These are phyloP conservation scores for Alternaria gaisen DNA, from an alignment of 2,329 filamentous ascomycete species.

Conservation along the genomic window DNA sequence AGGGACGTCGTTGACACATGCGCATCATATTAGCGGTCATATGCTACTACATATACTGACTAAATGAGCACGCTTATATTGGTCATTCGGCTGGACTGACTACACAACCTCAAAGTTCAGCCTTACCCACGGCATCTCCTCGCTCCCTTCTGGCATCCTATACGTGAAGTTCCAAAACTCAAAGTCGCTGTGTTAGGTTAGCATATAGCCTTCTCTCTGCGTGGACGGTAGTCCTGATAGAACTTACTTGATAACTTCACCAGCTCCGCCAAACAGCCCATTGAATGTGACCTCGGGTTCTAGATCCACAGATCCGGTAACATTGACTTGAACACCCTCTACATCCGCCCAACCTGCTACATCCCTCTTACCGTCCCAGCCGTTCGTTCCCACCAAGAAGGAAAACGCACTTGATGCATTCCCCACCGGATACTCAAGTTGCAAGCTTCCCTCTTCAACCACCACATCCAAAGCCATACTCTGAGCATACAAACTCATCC, in stretches of 20 bases:
- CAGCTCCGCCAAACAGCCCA: constrained; percentile 52
- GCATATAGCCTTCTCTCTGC: neutral
- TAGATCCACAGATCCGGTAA: constrained; percentile 57
- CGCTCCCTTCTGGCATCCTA: constrained; percentile 44
- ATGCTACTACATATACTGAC: too few relatives aligned
- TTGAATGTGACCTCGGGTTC: constrained; percentile 56
- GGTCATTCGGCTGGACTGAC: neutral
- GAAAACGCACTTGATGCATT: constrained; percentile 61
- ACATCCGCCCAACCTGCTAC: constrained; percentile 60
- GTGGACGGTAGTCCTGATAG: neutral
- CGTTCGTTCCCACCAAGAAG: constrained; percentile 59
- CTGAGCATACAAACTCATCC: constrained; percentile 42
- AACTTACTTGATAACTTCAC: constrained; percentile 51
- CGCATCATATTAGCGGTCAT: too few relatives aligned
- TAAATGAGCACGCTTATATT: neutral
- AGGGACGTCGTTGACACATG: neutral
- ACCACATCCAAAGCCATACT: constrained; percentile 32
- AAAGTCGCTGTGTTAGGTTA: constrained; percentile 40
- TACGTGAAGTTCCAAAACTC: constrained; percentile 57
- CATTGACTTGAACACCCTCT: constrained; percentile 57
- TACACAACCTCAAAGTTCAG: constrained; percentile 32
- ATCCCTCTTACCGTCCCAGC: constrained; percentile 54
- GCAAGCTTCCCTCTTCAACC: constrained; percentile 50
- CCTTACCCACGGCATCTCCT: constrained; percentile 35
- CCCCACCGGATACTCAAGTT: constrained; percentile 64